These are phyloP conservation scores for Kodamaea fukazawae DNA, from an alignment of 805 yeast genomes.

Conservation along the genomic window DNA sequence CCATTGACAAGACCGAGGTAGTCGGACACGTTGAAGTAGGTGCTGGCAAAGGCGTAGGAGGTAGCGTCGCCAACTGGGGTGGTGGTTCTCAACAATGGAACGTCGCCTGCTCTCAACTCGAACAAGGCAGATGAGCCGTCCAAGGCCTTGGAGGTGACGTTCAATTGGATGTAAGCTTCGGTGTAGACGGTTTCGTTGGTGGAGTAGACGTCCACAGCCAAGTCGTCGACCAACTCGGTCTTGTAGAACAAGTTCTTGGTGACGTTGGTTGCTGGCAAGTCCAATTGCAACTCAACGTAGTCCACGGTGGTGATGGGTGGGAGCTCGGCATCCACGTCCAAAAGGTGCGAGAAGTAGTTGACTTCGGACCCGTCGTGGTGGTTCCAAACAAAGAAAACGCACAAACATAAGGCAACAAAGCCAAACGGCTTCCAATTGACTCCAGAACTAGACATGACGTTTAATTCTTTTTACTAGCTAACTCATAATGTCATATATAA, in stretches of 20 bases:
- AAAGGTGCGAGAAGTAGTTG: too few species aligned
- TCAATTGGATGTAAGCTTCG: conserved; percentile 24
- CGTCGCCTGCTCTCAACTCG: conserved; percentile 22
- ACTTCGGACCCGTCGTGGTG: too few species aligned
- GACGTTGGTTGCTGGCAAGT: conserved; percentile 2
- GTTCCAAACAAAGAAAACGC: too few species aligned
- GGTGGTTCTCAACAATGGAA: conserved; percentile 29
- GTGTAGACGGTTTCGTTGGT: conserved; percentile 16
- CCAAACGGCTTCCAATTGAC: too few species aligned
- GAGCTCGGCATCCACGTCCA: too few species aligned
- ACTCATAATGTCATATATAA: too few species aligned
- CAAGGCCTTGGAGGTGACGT: conserved; percentile 21
- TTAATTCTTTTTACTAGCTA: too few species aligned
- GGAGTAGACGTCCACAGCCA: conserved; percentile 2
- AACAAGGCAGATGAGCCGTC: conserved; percentile 12
- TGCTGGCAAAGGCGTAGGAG: conserved; percentile 12
- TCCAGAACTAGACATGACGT: too few species aligned
- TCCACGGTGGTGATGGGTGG: background rate
- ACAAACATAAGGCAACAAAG: too few species aligned
- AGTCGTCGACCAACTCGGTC: conserved; percentile 1
- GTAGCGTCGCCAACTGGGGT: conserved; percentile 17
- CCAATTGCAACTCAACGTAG: conserved; percentile 3
- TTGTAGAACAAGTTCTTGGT: conserved; percentile 1
- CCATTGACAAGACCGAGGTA: conserved; percentile 18
- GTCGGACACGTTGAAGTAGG: conserved; percentile 25